Percentiles rank a stretch among this genome's conserved stretches.
Evolutionary conservation across 192 early-diverging fungal species (phyloP).

Genomic region (Backusella tuberculispora): DNA sequence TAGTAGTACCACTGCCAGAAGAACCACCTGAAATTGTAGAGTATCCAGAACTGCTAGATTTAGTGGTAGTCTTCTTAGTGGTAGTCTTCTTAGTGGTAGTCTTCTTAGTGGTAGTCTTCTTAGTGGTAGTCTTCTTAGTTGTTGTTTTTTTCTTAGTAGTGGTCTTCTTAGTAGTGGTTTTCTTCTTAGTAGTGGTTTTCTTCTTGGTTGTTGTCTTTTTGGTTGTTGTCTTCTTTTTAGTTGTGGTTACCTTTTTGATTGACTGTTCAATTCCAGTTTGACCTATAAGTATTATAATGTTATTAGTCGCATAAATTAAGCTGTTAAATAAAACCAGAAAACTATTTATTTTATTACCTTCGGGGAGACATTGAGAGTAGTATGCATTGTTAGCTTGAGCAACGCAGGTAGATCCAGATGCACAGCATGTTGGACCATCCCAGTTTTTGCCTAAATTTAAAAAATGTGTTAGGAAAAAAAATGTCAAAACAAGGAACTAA

Average conservation of each 20-base stretch:
- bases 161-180: slow-evolving; percentile 7
- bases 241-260: not conserved
- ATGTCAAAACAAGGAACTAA: not conserved
- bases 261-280: not conserved
- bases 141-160: not conserved
- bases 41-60: not conserved
- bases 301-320: not conserved
- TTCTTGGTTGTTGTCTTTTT: not conserved
- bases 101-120: not conserved
- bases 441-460: slow-evolving; percentile 16
- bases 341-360: slow-evolving; percentile 4
- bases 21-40: slow-evolving; percentile 22
- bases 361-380: slow-evolving; percentile 32
- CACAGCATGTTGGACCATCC: slow-evolving; percentile 31
- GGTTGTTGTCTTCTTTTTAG: not conserved
- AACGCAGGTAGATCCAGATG: slow-evolving; percentile 27
- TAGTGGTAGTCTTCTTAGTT: not conserved
- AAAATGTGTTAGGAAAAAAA: not conserved
- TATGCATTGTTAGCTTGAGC: slow-evolving; percentile 7
- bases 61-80: not conserved
- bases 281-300: not conserved
- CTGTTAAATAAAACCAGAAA: not conserved
- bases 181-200: not conserved
- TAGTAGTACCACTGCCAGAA: slow-evolving; percentile 28
- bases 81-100: slow-evolving; percentile 17